phyloP scores from a whole-genome alignment of 805 yeast genomes.

The Barnettozyma sucrosica region DNA sequence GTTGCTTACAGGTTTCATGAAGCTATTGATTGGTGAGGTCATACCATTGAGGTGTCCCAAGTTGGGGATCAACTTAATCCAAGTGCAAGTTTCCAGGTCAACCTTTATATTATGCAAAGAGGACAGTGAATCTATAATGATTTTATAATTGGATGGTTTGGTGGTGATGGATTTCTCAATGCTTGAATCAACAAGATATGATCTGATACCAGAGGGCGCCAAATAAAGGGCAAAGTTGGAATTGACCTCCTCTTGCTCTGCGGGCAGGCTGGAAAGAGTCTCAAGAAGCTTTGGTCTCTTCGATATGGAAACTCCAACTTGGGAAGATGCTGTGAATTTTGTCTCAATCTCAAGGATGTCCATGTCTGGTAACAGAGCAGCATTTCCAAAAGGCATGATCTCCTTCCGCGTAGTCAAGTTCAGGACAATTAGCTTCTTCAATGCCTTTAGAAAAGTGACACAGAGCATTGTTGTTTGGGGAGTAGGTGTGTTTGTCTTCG shows the following conservation, averaged over 20 bases:
- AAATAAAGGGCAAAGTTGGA: conserved; percentile 38
- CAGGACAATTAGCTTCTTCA: conserved; percentile 36
- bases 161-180: conserved; percentile 31
- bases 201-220: conserved; percentile 52
- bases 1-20: conserved; percentile 44
- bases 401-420: conserved; percentile 29
- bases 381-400: conserved; percentile 46
- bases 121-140: conserved; percentile 31
- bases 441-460: conserved; percentile 44
- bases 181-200: conserved; percentile 33
- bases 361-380: conserved; percentile 29
- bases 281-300: conserved; percentile 28
- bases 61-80: conserved; percentile 69
- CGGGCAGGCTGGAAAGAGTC: conserved; percentile 25
- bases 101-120: conserved; percentile 29
- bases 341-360: conserved; percentile 42
- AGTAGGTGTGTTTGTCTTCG: conserved; percentile 22
- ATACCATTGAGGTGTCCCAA: conserved; percentile 62
- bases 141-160: conserved; percentile 38
- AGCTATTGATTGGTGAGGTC: conserved; percentile 56
- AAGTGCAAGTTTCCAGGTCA: conserved; percentile 26
- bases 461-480: conserved; percentile 30
- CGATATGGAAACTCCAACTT: conserved; percentile 33
- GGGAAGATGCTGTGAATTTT: conserved; percentile 40
- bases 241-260: conserved; percentile 17